phyloP scores from a whole-genome alignment of 2,329 filamentous ascomycete genomes.

The Alternaria dauci region DNA sequence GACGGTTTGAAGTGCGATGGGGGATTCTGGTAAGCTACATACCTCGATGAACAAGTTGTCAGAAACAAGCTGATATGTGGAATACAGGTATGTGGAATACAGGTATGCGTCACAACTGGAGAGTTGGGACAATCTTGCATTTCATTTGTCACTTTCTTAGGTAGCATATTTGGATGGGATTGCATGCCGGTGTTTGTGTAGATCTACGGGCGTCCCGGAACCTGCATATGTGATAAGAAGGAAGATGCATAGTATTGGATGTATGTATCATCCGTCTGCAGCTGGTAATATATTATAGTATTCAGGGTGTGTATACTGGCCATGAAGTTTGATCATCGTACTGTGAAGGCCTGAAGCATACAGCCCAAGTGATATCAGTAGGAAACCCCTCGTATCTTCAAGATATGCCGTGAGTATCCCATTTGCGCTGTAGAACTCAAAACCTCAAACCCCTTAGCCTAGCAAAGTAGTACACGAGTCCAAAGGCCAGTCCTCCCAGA shows the following conservation, averaged over 20 bases:
- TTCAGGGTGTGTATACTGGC: neutral
- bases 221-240: neutral
- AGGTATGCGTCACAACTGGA: neutral
- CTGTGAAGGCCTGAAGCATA: neutral
- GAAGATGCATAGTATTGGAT: neutral
- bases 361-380: neutral
- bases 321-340: neutral
- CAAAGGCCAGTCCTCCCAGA: slow-evolving; percentile 55
- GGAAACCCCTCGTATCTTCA: neutral
- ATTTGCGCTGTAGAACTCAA: neutral
- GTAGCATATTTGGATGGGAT: neutral
- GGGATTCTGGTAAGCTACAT: slow-evolving; percentile 4
- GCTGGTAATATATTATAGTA: slow-evolving; percentile 8
- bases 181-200: neutral
- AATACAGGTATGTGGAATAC: neutral
- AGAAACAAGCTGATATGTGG: slow-evolving; percentile 3
- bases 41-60: neutral
- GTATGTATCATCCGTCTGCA: neutral
- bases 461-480: slow-evolving; percentile 42
- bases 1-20: neutral
- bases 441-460: slow-evolving; percentile 28
- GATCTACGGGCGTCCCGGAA: neutral
- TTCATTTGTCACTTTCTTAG: neutral
- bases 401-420: neutral
- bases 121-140: neutral